Evolutionary conservation across 176 grass and related monocot genomes (phyloP), one percentile per base, ranked within the genome.

Genomic region (Urochloa ruziziensis): DNA sequence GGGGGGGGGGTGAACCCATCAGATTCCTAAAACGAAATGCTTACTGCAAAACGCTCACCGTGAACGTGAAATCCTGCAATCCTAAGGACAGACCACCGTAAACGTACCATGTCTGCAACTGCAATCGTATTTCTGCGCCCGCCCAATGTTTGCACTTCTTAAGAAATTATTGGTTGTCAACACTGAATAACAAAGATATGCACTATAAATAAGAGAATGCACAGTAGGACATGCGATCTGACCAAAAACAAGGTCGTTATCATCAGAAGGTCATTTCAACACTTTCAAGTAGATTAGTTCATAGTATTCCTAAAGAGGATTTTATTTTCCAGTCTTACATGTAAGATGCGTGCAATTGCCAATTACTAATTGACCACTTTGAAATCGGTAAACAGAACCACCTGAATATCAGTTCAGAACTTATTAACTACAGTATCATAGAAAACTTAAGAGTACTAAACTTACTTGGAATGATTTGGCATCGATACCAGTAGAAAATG

Each of bases 401-500:
- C 14, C 67, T 58, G 15, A 15, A 46, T n/a, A 77, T 3, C 52
- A 66, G 36, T 21, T 7, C 1, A 62, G 37, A 85, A 60, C 43
- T 82, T 23, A 18, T 52, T 48, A 59, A 70, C 62, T 18, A 27
- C 51, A 1, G 2, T n/a, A n/a, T n/a, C n/a, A n/a, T n/a, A n/a
- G n/a, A n/a, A 62, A 83, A 70, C 8, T 77, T 39, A 28, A 60
- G 7, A 33, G 1, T 62, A 62, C 19, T 5, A 13, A 74, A 70
- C 79, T 81, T 81, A 98, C 92, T 86, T 95, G 71, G 83, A 95
- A 93, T 10, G 93, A 91, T 88, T 84, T 86, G 19, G 85, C 88
- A 70, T 93, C 87, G 23, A 89, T 88, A 80, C 96, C 96, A 67
- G 93, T 98, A 65, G 96, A 98, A 91, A 98, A 93, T 35, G 96